Evolutionary conservation across 495 filamentous ascomycete genomes (phyloP), one percentile per base, ranked within the genome.

Genomic region (Neurospora sp.): DNA sequence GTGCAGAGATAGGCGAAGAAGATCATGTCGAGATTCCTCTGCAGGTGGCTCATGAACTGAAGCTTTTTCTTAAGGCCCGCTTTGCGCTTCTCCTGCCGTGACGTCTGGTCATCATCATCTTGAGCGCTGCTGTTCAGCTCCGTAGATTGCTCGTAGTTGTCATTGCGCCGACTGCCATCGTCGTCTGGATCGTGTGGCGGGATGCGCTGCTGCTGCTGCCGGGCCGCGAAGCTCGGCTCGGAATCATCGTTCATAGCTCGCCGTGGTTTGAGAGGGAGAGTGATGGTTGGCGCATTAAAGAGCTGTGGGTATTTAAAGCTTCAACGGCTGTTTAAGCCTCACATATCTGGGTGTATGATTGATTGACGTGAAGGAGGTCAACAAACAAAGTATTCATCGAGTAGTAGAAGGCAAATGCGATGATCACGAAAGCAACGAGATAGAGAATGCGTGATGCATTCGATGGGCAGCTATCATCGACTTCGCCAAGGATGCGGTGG

Each of bases 1-100:
- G 91, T 88, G 46, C 92, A 92, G 40, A 96, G 84, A 84, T 97
- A 88, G 74, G 90, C 90, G 79, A 93, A 94, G 39, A 94, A 88
- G n/a, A 94, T 73, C 76, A 91, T 91, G 82, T 97, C 94, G 69
- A 97, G 84, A 78, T 89, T 91, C 73, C 88, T 87, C 77, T 93
- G 86, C 40, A 96, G 82, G 70, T 90, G 85, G 76, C 89, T 90
- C 73, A 96, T 87, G 78, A 92, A 90, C 72, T 90, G 84, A 42
- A 87, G 83, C 81, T 88, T 88, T 82, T 88, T 90, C 71, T 80
- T 84, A 72, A 86, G 80, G 41, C 84, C 83, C 78, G 85, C 85
- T 71, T 74, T 74, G 20, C 77, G 77, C 54, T 74, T 79, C 73
- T 78, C 69, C 71, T 77, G 35, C 44, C 69, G 71, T 40, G 73